Percentiles rank a stretch among this genome's conserved stretches.
These are phyloP conservation scores for Malus sieversii DNA, from an alignment of 306 rosid species.

Conservation along the genomic window DNA sequence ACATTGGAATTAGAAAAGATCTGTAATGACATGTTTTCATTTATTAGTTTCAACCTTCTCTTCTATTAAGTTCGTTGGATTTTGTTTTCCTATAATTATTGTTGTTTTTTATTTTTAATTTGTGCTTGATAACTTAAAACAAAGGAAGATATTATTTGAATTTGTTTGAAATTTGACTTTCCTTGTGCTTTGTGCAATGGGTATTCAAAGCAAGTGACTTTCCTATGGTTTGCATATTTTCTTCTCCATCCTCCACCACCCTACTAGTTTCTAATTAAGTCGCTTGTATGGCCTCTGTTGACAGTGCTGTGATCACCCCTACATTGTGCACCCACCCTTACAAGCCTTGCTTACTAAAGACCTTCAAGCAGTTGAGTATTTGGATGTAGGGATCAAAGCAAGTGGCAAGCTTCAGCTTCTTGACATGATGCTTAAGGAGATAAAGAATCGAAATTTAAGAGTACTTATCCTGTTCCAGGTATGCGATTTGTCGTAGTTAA, in stretches of 20 bases:
- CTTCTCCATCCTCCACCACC: neutral
- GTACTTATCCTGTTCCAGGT: constrained; percentile 79
- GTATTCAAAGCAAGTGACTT: neutral
- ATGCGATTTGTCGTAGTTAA: neutral
- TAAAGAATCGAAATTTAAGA: constrained; percentile 48
- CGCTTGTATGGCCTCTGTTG: constrained; percentile 13
- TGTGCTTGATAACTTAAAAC: neutral
- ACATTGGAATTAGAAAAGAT: neutral
- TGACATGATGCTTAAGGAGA: constrained; percentile 72
- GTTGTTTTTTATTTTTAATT: neutral
- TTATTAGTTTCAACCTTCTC: neutral
- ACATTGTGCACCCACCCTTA: constrained; percentile 37
- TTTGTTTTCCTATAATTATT: neutral
- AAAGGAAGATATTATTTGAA: neutral
- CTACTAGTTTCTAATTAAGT: neutral
- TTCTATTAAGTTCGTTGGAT: neutral
- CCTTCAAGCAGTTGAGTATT: constrained; percentile 32
- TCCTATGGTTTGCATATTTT: neutral
- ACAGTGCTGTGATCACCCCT: constrained; percentile 94
- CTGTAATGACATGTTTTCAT: neutral
- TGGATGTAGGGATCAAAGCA: constrained; percentile 64
- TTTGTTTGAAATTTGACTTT: constrained; percentile 1
- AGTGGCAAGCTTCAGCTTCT: constrained; percentile 90
- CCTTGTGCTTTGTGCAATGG: neutral
- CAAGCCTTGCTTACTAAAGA: constrained; percentile 33